Percentiles rank a stretch among this genome's conserved stretches.
Evolutionary conservation across 2,329 filamentous ascomycete genomes (phyloP).

Genomic region (Dactylellina cionopaga): DNA sequence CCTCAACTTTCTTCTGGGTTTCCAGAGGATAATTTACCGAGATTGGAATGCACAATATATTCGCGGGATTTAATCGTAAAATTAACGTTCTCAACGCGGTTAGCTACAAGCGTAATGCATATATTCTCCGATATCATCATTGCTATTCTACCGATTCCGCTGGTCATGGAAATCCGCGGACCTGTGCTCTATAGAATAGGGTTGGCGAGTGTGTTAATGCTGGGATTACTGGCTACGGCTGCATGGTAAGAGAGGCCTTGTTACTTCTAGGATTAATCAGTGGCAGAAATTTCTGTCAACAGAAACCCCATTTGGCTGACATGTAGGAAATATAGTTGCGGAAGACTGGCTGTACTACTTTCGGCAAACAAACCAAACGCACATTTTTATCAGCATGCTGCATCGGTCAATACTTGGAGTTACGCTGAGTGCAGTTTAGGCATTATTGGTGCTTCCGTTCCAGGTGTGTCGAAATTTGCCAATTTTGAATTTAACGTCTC

Average conservation of each 20-base stretch:
- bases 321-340: constrained; percentile 23
- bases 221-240: constrained; percentile 31
- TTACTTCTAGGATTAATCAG: background rate
- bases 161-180: constrained; percentile 25
- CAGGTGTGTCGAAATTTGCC: constrained; percentile 22
- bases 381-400: constrained; percentile 17
- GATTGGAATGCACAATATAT: too few relatives aligned
- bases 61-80: too few relatives aligned
- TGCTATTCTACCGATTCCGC: constrained; percentile 29
- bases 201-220: constrained; percentile 21
- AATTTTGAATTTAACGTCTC: background rate
- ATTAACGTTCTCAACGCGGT: too few relatives aligned
- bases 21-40: too few relatives aligned
- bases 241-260: constrained; percentile 23
- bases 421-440: constrained; percentile 34
- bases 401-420: constrained; percentile 19
- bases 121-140: constrained; percentile 35
- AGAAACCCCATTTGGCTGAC: background rate
- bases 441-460: constrained; percentile 41
- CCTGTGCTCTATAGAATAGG: constrained; percentile 30
- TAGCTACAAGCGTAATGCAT: constrained; percentile 37
- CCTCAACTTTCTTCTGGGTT: too few relatives aligned
- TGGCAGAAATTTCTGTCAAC: too few relatives aligned
- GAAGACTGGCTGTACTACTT: constrained; percentile 18
- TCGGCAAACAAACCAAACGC: constrained; percentile 1